A percentile compares a stretch with the other conserved stretches of the same genome.
Conservation (phyloP, 345 rosid genomes). For the Hibiscus syriacus region DNA sequence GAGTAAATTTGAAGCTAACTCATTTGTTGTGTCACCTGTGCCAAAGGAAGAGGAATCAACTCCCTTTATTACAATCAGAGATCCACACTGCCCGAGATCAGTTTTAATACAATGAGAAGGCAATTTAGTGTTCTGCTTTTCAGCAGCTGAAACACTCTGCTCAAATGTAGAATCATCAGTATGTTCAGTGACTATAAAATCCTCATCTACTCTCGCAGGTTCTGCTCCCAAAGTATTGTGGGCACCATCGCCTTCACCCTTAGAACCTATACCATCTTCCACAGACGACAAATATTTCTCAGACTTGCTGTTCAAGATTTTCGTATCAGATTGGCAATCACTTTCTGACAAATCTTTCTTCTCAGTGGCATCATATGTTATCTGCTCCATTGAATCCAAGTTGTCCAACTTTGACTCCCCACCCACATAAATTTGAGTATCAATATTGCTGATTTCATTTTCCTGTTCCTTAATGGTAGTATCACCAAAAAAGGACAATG, state of each 20-base stretch:
- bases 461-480: conserved; percentile 13
- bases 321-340: conserved; percentile 17
- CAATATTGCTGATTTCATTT: conserved; percentile 16
- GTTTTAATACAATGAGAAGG: conserved; percentile 20
- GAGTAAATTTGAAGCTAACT: conserved; percentile 26
- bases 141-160: conserved; percentile 13
- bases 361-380: conserved; percentile 8
- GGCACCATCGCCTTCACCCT: conserved; percentile 20
- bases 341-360: conserved; percentile 18
- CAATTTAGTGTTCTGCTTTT: conserved; percentile 23
- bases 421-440: conserved; percentile 13
- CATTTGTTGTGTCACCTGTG: conserved; percentile 18
- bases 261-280: conserved; percentile 20
- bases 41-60: conserved; percentile 20
- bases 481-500: conserved; percentile 11
- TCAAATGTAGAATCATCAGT: conserved; percentile 19
- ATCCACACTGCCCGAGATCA: conserved; percentile 12
- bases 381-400: conserved; percentile 16
- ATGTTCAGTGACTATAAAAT: conserved; percentile 14
- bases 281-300: conserved; percentile 18
- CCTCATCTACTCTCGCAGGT: conserved; percentile 13
- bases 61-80: conserved; percentile 17
- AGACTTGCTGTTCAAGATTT: conserved; percentile 15
- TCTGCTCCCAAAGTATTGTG: conserved; percentile 21
- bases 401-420: conserved; percentile 19